These are phyloP conservation scores for Stipa capillata DNA, from an alignment of 176 grass and related monocot genomes.

Conservation along the genomic window DNA sequence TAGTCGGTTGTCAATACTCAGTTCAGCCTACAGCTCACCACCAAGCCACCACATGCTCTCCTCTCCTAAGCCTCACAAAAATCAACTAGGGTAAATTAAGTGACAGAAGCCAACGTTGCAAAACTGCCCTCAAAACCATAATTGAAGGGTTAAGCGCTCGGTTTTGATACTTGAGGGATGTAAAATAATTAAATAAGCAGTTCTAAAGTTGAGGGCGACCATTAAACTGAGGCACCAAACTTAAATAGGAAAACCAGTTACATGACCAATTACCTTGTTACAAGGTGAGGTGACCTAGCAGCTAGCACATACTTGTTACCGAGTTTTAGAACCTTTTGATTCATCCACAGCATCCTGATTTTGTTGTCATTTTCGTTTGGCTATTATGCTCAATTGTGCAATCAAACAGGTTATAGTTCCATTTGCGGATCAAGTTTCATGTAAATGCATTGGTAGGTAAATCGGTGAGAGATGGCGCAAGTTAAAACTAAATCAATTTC, in stretches of 20 bases:
- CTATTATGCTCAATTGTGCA: not conserved
- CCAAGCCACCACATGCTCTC: not conserved
- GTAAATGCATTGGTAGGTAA: not conserved
- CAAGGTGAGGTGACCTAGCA: not conserved
- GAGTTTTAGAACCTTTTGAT: not conserved
- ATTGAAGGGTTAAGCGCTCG: not conserved
- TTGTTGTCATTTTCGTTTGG: not conserved
- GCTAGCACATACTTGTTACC: not conserved
- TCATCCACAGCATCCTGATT: not conserved
- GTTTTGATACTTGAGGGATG: not conserved
- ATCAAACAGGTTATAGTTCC: not conserved
- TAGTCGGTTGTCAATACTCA: not conserved
- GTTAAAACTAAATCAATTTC: not conserved
- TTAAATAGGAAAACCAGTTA: not conserved
- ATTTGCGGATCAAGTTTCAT: not conserved
- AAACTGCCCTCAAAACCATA: not conserved
- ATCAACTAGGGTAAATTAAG: not conserved
- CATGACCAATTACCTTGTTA: not conserved
- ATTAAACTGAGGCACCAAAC: not conserved
- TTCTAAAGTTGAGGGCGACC: not conserved
- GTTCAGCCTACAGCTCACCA: not conserved
- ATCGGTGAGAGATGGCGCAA: not conserved
- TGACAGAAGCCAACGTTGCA: not conserved
- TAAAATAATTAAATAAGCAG: not conserved
- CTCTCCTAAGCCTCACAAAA: not conserved